Evolutionary conservation across 1,284 basidiomycete species (phyloP), one percentile per base, ranked within the genome.

Genomic region (Ceratobasidium sp.): DNA sequence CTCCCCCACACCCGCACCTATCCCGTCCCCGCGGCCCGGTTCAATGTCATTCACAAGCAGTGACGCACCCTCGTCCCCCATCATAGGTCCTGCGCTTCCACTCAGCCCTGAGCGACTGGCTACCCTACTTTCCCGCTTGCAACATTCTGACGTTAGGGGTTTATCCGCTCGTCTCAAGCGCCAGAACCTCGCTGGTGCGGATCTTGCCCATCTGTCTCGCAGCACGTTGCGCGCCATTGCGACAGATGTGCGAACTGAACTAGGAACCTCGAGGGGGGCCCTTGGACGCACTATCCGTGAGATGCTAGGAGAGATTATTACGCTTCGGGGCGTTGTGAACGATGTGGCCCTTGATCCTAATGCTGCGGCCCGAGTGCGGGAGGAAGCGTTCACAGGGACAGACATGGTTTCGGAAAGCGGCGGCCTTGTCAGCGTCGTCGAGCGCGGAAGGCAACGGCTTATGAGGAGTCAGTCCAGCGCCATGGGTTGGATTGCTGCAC

Each of bases 81-180:
- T 64, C 46, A 54, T 52, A 30, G 71, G 71, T 23, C 52, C 71
- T 44, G 47, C 58, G 2, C 66, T 50, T 13, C 66, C 66, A 26
- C 26, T 69, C 50, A 69, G 58, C 26, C 38, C 66, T 43, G 94
- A 96, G 47, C 90, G 91, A 76, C 84, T 92, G 66, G 81, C 85
- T 32, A 84, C 87, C 30, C 82, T 98, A 13, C 84, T 94, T 63
- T 86, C 84, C 67, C 88, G 91, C 21, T 85, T 98, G 75, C 83
- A 87, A 18, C 89, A 92, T 76, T 91, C 96, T 0, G 96, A 99
- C 77, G 91, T 96, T 0, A 85, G 92, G 32, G 96, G 95, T 0
- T 85, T 99, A 47, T 93, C 93, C 52, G 92, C 92, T 73, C 89
- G 97, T 16, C 85, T 99, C 52, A 97, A 96, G 81, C 91, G 95